Conservation (phyloP, 768 basidiomycete species). For the Hydnum rufescens region DNA sequence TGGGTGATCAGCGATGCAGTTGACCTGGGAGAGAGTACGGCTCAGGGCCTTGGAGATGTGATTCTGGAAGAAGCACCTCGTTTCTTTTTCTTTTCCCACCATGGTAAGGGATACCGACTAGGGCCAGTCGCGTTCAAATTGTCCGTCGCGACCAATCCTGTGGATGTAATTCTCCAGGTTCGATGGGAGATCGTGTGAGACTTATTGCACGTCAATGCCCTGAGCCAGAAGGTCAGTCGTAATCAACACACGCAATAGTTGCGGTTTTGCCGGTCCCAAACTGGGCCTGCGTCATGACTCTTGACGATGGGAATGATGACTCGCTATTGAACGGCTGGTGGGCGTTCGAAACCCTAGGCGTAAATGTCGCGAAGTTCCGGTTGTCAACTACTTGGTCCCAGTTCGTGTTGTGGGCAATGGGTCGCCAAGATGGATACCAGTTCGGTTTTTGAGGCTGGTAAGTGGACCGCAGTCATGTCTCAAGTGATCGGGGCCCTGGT, state of each 20-base stretch:
- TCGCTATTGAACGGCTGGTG: conserved; percentile 96
- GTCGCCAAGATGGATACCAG: no score
- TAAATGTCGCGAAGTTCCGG: conserved; percentile 14
- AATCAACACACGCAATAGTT: conserved; percentile 93
- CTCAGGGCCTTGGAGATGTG: no score
- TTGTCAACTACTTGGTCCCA: conserved; percentile 97
- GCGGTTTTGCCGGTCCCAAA: conserved; percentile 99
- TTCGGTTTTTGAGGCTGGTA: no score
- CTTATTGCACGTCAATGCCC: conserved; percentile 96
- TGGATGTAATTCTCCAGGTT: conserved; percentile 98
- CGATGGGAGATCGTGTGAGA: conserved; percentile 76
- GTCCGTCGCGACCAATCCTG: conserved; percentile 90
- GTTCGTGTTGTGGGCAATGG: conserved; percentile 92
- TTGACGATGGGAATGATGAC: conserved; percentile 97
- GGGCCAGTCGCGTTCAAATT: conserved; percentile 95
- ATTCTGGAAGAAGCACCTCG: no score
- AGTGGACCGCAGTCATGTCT: no score
- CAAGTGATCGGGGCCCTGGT: no score
- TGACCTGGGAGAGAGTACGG: no score
- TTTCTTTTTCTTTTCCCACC: no score
- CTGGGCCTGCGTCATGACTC: conserved; percentile 94
- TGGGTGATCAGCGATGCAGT: no score
- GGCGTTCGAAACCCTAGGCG: conserved; percentile 70
- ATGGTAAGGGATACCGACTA: no score
- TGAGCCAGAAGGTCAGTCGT: conserved; percentile 96